Evolutionary conservation across 2,329 filamentous ascomycete species (phyloP).

Genomic region (Lachnellula cervina): DNA sequence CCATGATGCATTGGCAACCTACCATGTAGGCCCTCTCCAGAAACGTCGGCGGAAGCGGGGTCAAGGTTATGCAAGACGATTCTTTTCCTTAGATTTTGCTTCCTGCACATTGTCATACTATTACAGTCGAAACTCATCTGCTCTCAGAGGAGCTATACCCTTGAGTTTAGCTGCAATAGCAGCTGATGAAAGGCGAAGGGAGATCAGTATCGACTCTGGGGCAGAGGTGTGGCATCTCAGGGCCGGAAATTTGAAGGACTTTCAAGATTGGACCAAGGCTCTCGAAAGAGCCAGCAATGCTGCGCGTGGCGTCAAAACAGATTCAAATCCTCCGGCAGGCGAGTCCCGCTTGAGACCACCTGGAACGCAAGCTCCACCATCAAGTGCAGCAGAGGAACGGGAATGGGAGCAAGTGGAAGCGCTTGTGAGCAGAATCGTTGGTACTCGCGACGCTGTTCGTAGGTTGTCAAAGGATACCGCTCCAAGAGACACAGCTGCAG

Average conservation of each 20-base stretch:
- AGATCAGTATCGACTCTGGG: slow-evolving; percentile 95
- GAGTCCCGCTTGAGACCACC: slow-evolving; percentile 32
- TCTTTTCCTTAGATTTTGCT: slow-evolving; percentile 93
- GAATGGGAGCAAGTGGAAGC: slow-evolving; percentile 87
- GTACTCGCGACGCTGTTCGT: slow-evolving; percentile 82
- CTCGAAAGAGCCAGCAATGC: slow-evolving; percentile 75
- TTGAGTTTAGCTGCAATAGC: slow-evolving; percentile 87
- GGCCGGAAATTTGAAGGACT: slow-evolving; percentile 78
- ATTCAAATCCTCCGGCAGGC: slow-evolving; percentile 23
- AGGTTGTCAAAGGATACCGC: slow-evolving; percentile 82
- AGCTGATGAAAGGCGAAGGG: slow-evolving; percentile 78
- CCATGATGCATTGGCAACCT: slow-evolving; percentile 43
- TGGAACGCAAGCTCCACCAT: slow-evolving; percentile 17
- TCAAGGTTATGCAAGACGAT: slow-evolving; percentile 86
- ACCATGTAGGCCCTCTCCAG: slow-evolving; percentile 78
- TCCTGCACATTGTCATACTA: slow-evolving; percentile 96
- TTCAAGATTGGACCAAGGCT: slow-evolving; percentile 79
- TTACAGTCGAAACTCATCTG: slow-evolving; percentile 87
- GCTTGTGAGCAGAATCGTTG: slow-evolving; percentile 79
- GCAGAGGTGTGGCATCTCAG: slow-evolving; percentile 95
- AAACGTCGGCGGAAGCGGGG: slow-evolving; percentile 92
- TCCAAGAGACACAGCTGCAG: slow-evolving; percentile 69
- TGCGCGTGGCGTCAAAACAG: slow-evolving; percentile 48
- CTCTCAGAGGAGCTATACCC: slow-evolving; percentile 85
- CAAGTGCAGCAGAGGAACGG: slow-evolving; percentile 56